Evolutionary conservation across 176 grass and related monocot species (phyloP).

Genomic region (Luzula sylvatica): DNA sequence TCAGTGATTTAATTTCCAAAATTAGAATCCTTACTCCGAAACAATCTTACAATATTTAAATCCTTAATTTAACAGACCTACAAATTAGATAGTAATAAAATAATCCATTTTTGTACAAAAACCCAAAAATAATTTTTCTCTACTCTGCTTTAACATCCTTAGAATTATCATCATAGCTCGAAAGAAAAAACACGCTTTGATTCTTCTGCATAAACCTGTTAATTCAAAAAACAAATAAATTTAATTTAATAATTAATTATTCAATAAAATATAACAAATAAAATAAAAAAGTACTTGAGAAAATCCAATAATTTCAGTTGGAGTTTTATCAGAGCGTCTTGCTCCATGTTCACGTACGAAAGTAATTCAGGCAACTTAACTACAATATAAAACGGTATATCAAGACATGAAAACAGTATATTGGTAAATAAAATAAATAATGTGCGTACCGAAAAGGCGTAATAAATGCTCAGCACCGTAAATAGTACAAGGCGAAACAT

Average conservation of each 20-base stretch:
- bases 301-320: constrained; percentile 78
- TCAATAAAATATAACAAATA: background rate
- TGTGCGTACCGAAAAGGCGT: constrained; percentile 80
- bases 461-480: constrained; percentile 98
- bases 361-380: constrained; percentile 95
- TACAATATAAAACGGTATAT: constrained; percentile 10
- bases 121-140: too few species aligned
- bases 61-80: too few species aligned
- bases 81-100: too few species aligned
- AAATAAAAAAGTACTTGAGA: constrained; percentile 58
- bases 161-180: constrained; percentile 37
- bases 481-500: constrained; percentile 59
- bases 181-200: constrained; percentile 50
- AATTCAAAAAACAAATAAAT: background rate
- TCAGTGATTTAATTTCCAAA: too few species aligned
- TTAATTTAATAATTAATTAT: background rate
- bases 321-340: constrained; percentile 67
- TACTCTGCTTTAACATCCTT: constrained; percentile 38
- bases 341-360: constrained; percentile 78
- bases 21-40: too few species aligned
- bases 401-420: background rate
- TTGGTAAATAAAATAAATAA: background rate
- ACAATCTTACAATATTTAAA: too few species aligned
- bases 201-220: constrained; percentile 95
- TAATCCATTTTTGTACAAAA: too few species aligned